phyloP scores from a whole-genome alignment of 176 grass and related monocot species.

The Bonia amplexicaulis region DNA sequence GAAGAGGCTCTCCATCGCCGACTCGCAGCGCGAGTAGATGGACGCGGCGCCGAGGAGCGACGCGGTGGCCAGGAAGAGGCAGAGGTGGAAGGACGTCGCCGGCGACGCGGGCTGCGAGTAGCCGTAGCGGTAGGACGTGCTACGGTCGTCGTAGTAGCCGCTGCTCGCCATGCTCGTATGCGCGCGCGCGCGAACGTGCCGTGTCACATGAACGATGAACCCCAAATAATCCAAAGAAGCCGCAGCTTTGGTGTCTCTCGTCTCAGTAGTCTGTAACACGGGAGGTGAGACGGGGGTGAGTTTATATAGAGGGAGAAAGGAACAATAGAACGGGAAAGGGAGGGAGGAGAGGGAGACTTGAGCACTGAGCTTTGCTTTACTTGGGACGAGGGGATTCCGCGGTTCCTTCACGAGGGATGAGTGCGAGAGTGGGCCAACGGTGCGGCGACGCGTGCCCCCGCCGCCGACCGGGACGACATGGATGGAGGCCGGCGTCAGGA shows the following conservation, averaged over 20 bases:
- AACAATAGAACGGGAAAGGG: neutral
- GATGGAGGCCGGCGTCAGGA: neutral
- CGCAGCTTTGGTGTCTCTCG: neutral
- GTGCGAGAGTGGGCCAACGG: slow-evolving; percentile 8
- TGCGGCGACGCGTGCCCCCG: slow-evolving; percentile 26
- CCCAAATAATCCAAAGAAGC: neutral
- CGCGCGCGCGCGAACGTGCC: neutral
- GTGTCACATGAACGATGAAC: neutral
- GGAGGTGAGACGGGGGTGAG: neutral
- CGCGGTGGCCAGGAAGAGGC: slow-evolving; percentile 68
- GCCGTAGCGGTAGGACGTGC: slow-evolving; percentile 21
- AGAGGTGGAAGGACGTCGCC: slow-evolving; percentile 52
- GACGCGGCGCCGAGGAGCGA: slow-evolving; percentile 51
- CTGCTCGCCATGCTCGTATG: slow-evolving; percentile 34
- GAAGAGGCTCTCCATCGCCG: slow-evolving; percentile 51
- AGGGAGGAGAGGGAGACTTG: neutral
- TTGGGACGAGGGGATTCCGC: slow-evolving; percentile 61
- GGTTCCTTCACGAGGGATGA: slow-evolving; percentile 29
- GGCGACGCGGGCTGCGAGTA: slow-evolving; percentile 23
- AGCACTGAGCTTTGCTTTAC: slow-evolving; percentile 40
- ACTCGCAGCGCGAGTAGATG: slow-evolving; percentile 67
- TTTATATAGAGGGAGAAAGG: slow-evolving; percentile 31
- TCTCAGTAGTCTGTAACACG: neutral
- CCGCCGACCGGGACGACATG: too few species aligned
- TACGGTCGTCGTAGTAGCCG: slow-evolving; percentile 45